phyloP scores from a whole-genome alignment of 2,329 filamentous ascomycete genomes.

The Thyridium curvatum region DNA sequence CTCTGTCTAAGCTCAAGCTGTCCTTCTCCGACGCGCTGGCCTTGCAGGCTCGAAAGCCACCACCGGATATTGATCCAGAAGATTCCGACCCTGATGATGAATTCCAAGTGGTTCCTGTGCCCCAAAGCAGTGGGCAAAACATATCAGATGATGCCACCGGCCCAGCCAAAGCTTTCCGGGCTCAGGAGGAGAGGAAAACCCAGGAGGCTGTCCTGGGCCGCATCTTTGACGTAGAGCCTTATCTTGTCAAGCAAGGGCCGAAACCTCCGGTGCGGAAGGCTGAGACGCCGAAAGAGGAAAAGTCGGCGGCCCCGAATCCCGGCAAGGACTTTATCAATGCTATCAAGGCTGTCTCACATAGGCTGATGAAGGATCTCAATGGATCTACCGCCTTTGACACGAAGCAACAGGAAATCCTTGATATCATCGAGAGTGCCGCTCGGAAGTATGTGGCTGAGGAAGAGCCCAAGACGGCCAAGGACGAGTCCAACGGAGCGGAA shows the following conservation, averaged over 20 bases:
- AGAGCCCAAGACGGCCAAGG: constrained; percentile 15
- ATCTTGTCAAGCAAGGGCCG: constrained; percentile 23
- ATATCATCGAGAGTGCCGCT: constrained; percentile 43
- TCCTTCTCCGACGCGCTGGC: constrained; percentile 53
- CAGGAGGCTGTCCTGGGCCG: constrained; percentile 47
- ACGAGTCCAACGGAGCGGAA: constrained; percentile 3
- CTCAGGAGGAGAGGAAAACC: constrained; percentile 45
- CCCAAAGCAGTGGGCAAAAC: no score
- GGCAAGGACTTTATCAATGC: constrained; percentile 26
- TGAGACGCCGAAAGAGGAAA: constrained; percentile 15
- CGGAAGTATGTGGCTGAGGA: constrained; percentile 40
- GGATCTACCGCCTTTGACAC: constrained; percentile 22
- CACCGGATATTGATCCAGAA: constrained; percentile 27
- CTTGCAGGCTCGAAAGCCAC: constrained; percentile 34
- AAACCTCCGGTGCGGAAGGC: constrained; percentile 12
- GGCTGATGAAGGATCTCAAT: constrained; percentile 33
- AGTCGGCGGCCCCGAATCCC: constrained; percentile 17
- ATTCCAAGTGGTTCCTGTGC: constrained; percentile 35
- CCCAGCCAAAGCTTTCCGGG: constrained; percentile 38
- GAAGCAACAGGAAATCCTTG: constrained; percentile 39
- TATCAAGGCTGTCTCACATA: constrained; percentile 32
- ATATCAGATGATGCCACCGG: constrained; percentile 26
- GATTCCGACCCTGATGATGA: constrained; percentile 48
- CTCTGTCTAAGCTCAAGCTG: constrained; percentile 47
- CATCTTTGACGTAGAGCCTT: constrained; percentile 45